Base-by-base conservation (phyloP, 1,284 basidiomycete species). In the Earliella scabrosa region DNA sequence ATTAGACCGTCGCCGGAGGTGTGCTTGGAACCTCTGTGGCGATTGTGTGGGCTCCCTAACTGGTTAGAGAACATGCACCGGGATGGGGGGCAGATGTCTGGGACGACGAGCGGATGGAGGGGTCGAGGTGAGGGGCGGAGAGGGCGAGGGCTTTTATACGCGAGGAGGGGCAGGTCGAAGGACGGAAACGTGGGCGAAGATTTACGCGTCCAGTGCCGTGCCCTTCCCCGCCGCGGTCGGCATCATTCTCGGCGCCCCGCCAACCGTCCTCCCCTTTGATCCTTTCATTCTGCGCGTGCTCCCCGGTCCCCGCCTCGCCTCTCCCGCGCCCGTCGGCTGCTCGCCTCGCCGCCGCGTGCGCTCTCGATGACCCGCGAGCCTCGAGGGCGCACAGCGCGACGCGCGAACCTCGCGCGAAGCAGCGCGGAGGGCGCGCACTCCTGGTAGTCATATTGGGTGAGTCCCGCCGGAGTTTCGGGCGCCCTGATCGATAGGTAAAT, bases 21-120 rank as follows among this genome's bases (percentile, higher is more conserved):
- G 79, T 92, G 90, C 72, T 87, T 91, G 65, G 66, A 70, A 76
- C 90, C 90, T 83, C 87, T 79, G 77, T 90, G 82, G 67, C 82
- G 81, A 75, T 92, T 92, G 78, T 93, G 90, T 60, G 82, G 77
- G 73, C 86, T 88, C 73, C 85, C 83, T 63, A 92, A 86, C 73
- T 90, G 88, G 85, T 93, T 92, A 59, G 88, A 89, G 88, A 85
- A 93, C 90, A 92, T 92, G 82, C 88, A 92, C 49, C 55, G 52
- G 45, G 13, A 31, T 10, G 52, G 24, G 46, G 23, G 43, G 45
- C 39, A 24, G 40, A 41, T n/a, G 45, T 47, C 44, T 35, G 36
- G 43, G 50, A 26, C 31, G 38, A 35, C 21, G 43, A 27, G n/a
- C 26, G 31, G 47, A 35, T 36, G 18, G 45, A 35, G 43, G 39